Evolutionary conservation across 148 eudicot species (phyloP).

Genomic region (Arbutus unedo): DNA sequence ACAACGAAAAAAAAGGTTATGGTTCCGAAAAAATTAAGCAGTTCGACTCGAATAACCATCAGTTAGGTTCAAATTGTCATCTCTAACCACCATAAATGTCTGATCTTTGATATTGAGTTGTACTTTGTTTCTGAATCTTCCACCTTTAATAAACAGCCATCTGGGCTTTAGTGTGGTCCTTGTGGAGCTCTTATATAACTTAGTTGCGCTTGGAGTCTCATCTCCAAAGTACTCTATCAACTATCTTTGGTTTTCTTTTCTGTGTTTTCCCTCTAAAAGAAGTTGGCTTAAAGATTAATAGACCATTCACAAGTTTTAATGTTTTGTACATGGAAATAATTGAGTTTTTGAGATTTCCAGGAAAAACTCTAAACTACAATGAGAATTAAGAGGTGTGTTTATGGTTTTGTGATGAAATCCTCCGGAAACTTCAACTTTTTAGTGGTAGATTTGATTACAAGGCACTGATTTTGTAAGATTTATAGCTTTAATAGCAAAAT

Average conservation of each 20-base stretch:
- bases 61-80: too few species aligned
- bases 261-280: not conserved
- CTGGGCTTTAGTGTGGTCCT: slow-evolving; percentile 4
- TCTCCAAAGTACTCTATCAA: not conserved
- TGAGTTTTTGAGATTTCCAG: not conserved
- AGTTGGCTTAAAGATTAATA: not conserved
- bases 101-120: not conserved
- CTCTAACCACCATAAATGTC: not conserved
- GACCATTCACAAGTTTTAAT: not conserved
- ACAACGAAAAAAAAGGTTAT: too few species aligned
- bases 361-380: not conserved
- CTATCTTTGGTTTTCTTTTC: not conserved
- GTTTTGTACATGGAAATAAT: not conserved
- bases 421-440: not conserved
- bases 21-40: too few species aligned
- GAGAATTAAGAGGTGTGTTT: not conserved
- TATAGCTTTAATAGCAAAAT: not conserved
- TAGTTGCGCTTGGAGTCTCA: not conserved
- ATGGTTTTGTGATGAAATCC: not conserved
- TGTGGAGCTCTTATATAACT: not conserved
- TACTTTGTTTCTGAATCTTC: not conserved
- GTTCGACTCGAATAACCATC: too few species aligned
- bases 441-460: not conserved
- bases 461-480: not conserved
- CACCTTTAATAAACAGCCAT: not conserved